These are phyloP conservation scores for Chaetothyriales sp. DNA, from an alignment of 2,329 filamentous ascomycete genomes.

Conservation along the genomic window DNA sequence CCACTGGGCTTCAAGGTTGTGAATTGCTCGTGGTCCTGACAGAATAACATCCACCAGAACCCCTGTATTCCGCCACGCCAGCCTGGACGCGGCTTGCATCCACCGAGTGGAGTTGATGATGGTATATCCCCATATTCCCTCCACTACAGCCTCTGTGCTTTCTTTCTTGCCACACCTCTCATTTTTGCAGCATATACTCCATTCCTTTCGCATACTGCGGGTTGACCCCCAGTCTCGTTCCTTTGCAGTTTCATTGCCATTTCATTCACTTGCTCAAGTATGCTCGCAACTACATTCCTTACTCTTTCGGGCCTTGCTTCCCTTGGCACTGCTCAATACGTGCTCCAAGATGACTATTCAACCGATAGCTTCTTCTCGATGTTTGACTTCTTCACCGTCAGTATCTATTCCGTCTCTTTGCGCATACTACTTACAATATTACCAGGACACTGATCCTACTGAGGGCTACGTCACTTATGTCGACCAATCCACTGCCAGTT, in stretches of 20 bases:
- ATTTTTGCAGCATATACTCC: not conserved
- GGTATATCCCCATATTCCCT: not conserved
- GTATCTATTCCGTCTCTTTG: slow-evolving; percentile 8
- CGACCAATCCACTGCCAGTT: slow-evolving; percentile 43
- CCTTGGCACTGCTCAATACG: slow-evolving; percentile 25
- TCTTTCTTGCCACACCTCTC: not conserved
- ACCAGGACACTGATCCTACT: slow-evolving; percentile 49
- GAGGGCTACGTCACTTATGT: slow-evolving; percentile 61
- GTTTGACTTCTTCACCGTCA: slow-evolving; percentile 39
- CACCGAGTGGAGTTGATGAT: not conserved
- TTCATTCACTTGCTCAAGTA: slow-evolving; percentile 5
- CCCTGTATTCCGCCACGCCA: not conserved
- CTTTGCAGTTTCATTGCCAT: not conserved
- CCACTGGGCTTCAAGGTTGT: not conserved
- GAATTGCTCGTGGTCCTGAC: not conserved
- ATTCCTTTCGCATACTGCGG: not conserved
- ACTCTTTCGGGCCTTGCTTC: slow-evolving; percentile 13
- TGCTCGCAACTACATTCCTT: slow-evolving; percentile 14
- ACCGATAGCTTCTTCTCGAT: slow-evolving; percentile 36
- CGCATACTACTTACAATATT: not conserved
- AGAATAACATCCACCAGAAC: not conserved
- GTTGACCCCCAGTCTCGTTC: not conserved
- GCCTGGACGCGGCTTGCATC: not conserved
- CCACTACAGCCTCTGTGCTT: not conserved
- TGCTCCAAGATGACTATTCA: slow-evolving; percentile 37